phyloP scores from a whole-genome alignment of 176 grass and related monocot genomes.

The Panicum miliaceum region DNA sequence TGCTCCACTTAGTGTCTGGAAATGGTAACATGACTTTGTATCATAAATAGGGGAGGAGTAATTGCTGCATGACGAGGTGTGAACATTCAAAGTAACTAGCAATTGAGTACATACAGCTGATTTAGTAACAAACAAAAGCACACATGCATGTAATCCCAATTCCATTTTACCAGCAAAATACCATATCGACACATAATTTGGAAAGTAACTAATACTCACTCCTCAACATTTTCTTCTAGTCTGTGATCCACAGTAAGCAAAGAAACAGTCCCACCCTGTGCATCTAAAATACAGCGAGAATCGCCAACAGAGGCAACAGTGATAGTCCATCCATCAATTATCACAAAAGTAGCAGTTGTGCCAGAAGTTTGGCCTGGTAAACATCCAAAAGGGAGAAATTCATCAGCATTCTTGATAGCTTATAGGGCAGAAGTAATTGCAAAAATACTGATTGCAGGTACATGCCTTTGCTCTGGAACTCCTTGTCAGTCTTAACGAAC shows the following conservation, averaged over 20 bases:
- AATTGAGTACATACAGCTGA: slow-evolving; percentile 14
- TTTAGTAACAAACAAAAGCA: not conserved
- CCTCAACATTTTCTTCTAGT: slow-evolving; percentile 96
- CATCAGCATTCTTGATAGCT: slow-evolving; percentile 13
- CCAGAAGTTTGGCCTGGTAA: slow-evolving; percentile 86
- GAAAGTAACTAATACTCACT: slow-evolving; percentile 60
- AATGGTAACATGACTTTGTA: not conserved
- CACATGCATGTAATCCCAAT: not conserved
- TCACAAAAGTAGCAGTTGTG: slow-evolving; percentile 92
- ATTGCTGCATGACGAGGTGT: not conserved
- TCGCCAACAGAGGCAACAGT: slow-evolving; percentile 96
- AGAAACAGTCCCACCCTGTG: slow-evolving; percentile 77
- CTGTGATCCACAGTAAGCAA: slow-evolving; percentile 91
- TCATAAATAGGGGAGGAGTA: not conserved
- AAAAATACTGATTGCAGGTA: slow-evolving; percentile 17
- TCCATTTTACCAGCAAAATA: not conserved
- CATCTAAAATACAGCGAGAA: slow-evolving; percentile 93
- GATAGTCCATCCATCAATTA: slow-evolving; percentile 95
- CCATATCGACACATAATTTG: not conserved
- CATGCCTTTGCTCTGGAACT: slow-evolving; percentile 88
- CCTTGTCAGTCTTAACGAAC: slow-evolving; percentile 91
- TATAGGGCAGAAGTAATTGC: not conserved
- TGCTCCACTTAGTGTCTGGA: not conserved
- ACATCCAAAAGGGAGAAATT: slow-evolving; percentile 3
- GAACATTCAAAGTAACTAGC: slow-evolving; percentile 10